Evolutionary conservation across 768 basidiomycete species (phyloP).

Genomic region (Amanita brunnescens): DNA sequence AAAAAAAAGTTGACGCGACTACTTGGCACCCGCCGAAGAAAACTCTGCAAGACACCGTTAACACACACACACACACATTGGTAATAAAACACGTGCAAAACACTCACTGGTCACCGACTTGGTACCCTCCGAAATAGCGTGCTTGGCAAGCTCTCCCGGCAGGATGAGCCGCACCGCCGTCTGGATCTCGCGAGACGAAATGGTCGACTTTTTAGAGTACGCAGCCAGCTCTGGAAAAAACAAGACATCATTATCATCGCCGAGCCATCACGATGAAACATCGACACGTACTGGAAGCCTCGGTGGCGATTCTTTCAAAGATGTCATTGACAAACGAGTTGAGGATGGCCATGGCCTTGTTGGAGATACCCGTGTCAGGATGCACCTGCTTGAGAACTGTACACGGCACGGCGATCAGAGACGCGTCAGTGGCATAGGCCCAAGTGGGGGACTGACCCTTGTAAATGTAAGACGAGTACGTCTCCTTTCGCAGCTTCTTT

Average conservation of each 20-base stretch:
- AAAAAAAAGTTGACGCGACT: constrained; percentile 14
- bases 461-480: constrained; percentile 90
- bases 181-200: constrained; percentile 97
- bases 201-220: constrained; percentile 99
- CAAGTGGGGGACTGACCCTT: constrained; percentile 45
- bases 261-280: neutral
- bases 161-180: constrained; percentile 93
- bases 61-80: neutral
- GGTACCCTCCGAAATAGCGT: constrained; percentile 93
- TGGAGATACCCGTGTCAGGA: constrained; percentile 98
- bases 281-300: constrained; percentile 65
- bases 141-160: constrained; percentile 96
- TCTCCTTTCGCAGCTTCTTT: constrained; percentile 81
- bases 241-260: neutral
- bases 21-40: constrained; percentile 50
- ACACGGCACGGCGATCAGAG: neutral
- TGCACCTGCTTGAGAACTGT: constrained; percentile 94
- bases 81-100: constrained; percentile 1
- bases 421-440: neutral
- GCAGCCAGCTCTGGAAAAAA: constrained; percentile 96
- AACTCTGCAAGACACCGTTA: constrained; percentile 33
- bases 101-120: constrained; percentile 47
- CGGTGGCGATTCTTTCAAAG: constrained; percentile 86
- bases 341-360: constrained; percentile 90
- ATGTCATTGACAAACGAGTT: constrained; percentile 94